These are phyloP conservation scores for Pholiota molesta DNA, from an alignment of 768 basidiomycete genomes.

Conservation along the genomic window DNA sequence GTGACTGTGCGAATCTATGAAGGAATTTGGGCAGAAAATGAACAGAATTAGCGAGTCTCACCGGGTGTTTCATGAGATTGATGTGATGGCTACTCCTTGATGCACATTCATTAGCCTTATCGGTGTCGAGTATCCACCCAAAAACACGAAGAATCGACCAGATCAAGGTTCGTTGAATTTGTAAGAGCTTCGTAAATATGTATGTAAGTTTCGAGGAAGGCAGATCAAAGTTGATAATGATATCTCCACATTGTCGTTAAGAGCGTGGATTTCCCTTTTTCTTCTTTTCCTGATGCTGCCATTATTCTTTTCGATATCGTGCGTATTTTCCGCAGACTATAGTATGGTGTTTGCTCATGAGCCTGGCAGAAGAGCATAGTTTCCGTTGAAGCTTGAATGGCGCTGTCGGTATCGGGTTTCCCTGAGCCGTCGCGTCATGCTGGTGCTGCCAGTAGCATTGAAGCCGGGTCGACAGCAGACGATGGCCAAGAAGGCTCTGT, in stretches of 20 bases:
- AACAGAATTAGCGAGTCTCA: constrained; percentile 6
- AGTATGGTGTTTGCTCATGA: neutral
- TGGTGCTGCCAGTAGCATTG: constrained; percentile 16
- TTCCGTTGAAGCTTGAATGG: constrained; percentile 24
- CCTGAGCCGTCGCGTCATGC: constrained; percentile 35
- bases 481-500: constrained; percentile 13
- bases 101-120: constrained; percentile 14
- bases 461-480: constrained; percentile 8
- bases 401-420: constrained; percentile 39
- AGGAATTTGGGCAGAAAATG: constrained; percentile 2
- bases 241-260: constrained; percentile 2
- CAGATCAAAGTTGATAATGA: neutral
- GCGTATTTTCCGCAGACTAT: neutral
- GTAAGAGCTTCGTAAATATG: constrained; percentile 5
- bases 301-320: constrained; percentile 1
- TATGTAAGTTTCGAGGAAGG: neutral
- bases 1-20: neutral
- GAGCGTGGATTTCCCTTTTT: neutral
- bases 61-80: constrained; percentile 11
- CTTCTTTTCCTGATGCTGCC: constrained; percentile 1
- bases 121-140: constrained; percentile 7
- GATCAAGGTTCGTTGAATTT: constrained; percentile 9
- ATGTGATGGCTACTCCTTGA: constrained; percentile 15
- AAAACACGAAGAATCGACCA: neutral
- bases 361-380: neutral